These are phyloP conservation scores for Cyclanthera cordifolia DNA, from an alignment of 306 rosid species.

Conservation along the genomic window DNA sequence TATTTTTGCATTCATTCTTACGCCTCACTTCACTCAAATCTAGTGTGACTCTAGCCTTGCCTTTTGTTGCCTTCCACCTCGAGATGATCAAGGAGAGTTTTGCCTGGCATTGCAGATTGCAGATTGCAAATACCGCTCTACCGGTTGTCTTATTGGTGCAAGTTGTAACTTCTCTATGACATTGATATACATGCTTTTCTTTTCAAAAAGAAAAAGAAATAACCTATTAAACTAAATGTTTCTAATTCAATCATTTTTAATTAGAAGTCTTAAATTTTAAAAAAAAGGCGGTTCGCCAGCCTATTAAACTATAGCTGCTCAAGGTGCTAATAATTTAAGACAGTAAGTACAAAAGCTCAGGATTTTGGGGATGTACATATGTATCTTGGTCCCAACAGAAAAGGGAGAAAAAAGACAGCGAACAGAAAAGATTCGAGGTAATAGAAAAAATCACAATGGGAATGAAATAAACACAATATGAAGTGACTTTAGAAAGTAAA, in stretches of 20 bases:
- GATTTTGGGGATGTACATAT: background rate
- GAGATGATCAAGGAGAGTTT: too few relatives aligned
- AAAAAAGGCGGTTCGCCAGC: background rate
- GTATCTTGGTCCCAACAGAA: background rate
- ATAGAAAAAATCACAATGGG: conserved; percentile 1
- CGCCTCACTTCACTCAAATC: too few relatives aligned
- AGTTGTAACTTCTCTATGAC: background rate
- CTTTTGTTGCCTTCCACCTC: too few relatives aligned
- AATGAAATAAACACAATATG: background rate
- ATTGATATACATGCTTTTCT: background rate
- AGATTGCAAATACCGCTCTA: too few relatives aligned
- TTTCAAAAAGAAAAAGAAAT: background rate
- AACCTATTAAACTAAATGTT: background rate
- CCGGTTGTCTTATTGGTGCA: background rate
- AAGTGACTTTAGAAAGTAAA: background rate
- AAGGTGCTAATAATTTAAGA: background rate
- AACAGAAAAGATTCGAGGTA: background rate
- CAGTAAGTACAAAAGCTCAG: background rate
- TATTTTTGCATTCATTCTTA: too few relatives aligned
- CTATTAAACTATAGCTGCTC: background rate
- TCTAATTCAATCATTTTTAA: background rate
- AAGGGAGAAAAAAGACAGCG: background rate
- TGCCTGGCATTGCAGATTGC: too few relatives aligned
- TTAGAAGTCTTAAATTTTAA: background rate
- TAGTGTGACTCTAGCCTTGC: too few relatives aligned